Base-by-base conservation (phyloP, 371 early-diverging fungal genomes). In the Saksenaea oblongispora region DNA sequence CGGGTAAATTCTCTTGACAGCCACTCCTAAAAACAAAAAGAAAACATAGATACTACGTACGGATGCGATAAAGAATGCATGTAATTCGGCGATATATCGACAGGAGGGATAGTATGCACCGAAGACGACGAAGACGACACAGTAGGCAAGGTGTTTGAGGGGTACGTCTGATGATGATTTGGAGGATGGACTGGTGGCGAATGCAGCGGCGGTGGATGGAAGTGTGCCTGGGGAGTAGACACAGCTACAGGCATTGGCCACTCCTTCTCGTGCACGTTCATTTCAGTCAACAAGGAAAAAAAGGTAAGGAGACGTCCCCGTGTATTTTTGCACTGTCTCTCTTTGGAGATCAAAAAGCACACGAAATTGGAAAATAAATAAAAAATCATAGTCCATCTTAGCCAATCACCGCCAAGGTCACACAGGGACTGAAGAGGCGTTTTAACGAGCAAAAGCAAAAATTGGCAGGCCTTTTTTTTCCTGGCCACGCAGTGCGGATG, bases 231-330 rank as follows among this genome's bases (percentile, higher is more conserved):
- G 26, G 58, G 42, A 13, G 58, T 28, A 37, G 58, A 37, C 28
- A 24, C 58, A 47, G 18, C 17, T 47, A n/a, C 51, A 17, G 51
- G 24, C 51, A 47, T 47, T 26, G 58, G 41, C 58, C 58, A 58
- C 39, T 58, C 58, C 42, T 58, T 58, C 28, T 58, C 58, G 26
- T 36, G 58, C 28, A 41, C 41, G 42, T 58, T 58, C 58, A 58
- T 58, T 58, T 27, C 42, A 47, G 51, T 47, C 22, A 47, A 22
- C 51, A 47, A 47, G 24, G 22, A 47, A 22, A 47, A 47, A 17
- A 22, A 47, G 22, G 24, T 47, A 47, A 47, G 51, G 51, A 47
- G 51, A 22, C 51, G 51, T 47, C 51, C 51, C 51, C 51, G 51
- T 47, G 51, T 47, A 22, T 47, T 47, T 47, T 47, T 22, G 17